Evolutionary conservation across 1,284 basidiomycete species (phyloP).

Genomic region (Coniferiporia sulphurascens): DNA sequence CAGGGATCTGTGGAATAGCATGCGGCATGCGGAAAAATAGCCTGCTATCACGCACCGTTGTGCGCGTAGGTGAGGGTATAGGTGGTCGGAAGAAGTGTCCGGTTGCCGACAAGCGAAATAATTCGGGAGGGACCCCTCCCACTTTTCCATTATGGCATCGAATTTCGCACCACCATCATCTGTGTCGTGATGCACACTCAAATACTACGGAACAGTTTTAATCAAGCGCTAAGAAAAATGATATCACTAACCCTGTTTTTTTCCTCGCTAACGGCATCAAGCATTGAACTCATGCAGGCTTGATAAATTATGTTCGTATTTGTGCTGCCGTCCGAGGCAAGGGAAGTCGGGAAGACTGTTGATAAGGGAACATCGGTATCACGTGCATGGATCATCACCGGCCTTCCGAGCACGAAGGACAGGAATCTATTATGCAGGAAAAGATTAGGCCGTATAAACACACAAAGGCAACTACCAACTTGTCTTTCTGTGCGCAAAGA

Average conservation of each 20-base stretch:
- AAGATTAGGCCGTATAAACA: neutral
- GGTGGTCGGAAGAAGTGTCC: constrained; percentile 9
- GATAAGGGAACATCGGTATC: constrained; percentile 20
- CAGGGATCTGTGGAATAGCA: constrained; percentile 28
- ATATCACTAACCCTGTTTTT: constrained; percentile 33
- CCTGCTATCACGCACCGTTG: constrained; percentile 25
- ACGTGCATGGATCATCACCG: constrained; percentile 33
- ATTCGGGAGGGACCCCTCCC: constrained; percentile 8
- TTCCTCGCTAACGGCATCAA: constrained; percentile 37
- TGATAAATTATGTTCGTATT: constrained; percentile 36
- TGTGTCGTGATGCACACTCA: constrained; percentile 3
- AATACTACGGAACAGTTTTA: constrained; percentile 3
- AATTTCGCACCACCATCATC: neutral
- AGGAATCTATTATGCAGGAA: constrained; percentile 8
- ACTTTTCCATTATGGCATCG: constrained; percentile 9
- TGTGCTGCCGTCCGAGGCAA: constrained; percentile 34
- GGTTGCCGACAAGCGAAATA: constrained; percentile 23
- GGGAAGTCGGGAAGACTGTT: constrained; percentile 33
- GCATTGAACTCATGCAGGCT: constrained; percentile 34
- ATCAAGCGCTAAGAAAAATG: constrained; percentile 24
- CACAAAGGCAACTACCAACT: neutral
- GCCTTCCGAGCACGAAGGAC: constrained; percentile 39
- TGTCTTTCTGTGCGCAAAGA: constrained; percentile 10
- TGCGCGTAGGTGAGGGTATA: constrained; percentile 19
- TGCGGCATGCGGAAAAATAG: constrained; percentile 26